These are phyloP conservation scores for Persicaria maculosa DNA, from an alignment of 148 eudicot species.

Conservation along the genomic window DNA sequence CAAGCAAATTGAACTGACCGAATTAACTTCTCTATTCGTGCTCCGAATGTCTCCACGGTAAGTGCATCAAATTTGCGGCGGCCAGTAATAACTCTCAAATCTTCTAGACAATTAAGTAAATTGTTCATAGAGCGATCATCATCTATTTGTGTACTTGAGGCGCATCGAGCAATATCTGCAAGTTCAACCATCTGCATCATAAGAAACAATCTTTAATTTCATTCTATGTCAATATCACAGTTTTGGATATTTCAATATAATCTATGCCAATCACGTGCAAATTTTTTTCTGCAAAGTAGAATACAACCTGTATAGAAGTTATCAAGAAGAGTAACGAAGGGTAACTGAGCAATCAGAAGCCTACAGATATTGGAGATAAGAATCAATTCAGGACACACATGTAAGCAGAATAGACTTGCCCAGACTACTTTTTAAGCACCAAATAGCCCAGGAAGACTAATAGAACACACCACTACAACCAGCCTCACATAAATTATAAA, in stretches of 20 bases:
- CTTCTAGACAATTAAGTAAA: slow-evolving; percentile 86
- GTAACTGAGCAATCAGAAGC: neutral
- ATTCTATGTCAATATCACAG: neutral
- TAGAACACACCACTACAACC: neutral
- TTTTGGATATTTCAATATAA: neutral
- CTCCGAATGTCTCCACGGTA: slow-evolving; percentile 93
- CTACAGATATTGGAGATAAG: neutral
- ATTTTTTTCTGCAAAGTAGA: neutral
- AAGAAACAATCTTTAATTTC: slow-evolving; percentile 9
- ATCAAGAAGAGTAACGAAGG: neutral
- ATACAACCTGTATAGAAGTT: neutral
- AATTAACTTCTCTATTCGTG: slow-evolving; percentile 92
- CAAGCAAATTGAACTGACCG: slow-evolving; percentile 37
- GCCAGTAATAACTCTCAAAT: slow-evolving; percentile 65
- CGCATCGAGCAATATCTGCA: slow-evolving; percentile 92
- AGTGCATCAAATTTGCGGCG: slow-evolving; percentile 84
- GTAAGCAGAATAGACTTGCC: neutral
- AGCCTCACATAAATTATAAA: neutral
- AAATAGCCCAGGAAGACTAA: neutral
- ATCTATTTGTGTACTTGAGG: slow-evolving; percentile 71
- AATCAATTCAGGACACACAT: neutral
- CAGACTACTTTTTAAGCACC: neutral
- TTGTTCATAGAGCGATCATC: slow-evolving; percentile 70
- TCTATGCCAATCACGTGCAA: neutral
- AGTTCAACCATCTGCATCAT: slow-evolving; percentile 84